phyloP scores from a whole-genome alignment of 108 stramenopile species.

The Pseudonitzschia pungens region DNA sequence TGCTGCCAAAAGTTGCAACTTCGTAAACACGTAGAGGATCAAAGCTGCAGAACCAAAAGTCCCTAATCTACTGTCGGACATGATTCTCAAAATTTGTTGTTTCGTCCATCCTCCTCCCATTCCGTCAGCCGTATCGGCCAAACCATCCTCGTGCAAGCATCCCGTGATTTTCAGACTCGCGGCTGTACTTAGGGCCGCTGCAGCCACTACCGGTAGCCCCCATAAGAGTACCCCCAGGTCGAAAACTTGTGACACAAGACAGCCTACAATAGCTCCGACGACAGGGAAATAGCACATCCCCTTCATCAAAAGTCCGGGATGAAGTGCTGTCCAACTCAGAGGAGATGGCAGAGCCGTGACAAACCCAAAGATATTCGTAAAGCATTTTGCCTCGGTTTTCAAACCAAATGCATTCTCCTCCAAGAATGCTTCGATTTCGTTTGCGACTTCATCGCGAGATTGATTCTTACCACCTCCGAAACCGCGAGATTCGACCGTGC shows the following conservation, averaged over 20 bases:
- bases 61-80: constrained; percentile 79
- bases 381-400: constrained; percentile 46
- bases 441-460: constrained; percentile 8
- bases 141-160: constrained; percentile 85
- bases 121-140: constrained; percentile 65
- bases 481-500: constrained; percentile 19
- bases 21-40: constrained; percentile 54
- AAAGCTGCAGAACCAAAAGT: constrained; percentile 79
- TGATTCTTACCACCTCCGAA: constrained; percentile 12
- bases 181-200: constrained; percentile 36
- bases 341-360: constrained; percentile 70
- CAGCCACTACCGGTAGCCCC: constrained; percentile 40
- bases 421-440: constrained; percentile 52
- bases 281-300: constrained; percentile 78
- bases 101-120: constrained; percentile 80
- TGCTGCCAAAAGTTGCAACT: constrained; percentile 52
- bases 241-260: constrained; percentile 36
- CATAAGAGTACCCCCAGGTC: constrained; percentile 39
- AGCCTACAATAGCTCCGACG: constrained; percentile 55
- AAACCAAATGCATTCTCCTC: constrained; percentile 14
- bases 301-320: constrained; percentile 73
- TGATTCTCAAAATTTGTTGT: constrained; percentile 75
- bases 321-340: constrained; percentile 53
- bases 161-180: constrained; percentile 56
- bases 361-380: constrained; percentile 66